phyloP scores from a whole-genome alignment of 1,139 yeast genomes.

The Lodderomyces parapsilosis region DNA sequence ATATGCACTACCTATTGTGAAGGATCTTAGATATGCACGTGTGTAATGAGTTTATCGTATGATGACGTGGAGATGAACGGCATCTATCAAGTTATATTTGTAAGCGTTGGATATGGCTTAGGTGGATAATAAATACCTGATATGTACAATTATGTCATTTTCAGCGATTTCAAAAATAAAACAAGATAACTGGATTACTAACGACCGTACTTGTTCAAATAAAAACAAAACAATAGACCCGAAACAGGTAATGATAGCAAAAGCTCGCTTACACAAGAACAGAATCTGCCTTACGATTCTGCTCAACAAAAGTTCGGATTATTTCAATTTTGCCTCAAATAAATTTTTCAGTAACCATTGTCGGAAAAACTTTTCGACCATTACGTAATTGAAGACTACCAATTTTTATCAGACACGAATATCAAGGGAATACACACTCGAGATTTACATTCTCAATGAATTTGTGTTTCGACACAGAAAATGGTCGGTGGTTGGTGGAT shows the following conservation, averaged over 20 bases:
- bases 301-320: background rate
- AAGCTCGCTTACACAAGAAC: background rate
- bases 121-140: background rate
- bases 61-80: background rate
- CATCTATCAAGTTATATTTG: background rate
- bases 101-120: background rate
- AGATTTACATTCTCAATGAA: too few relatives aligned
- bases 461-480: too few relatives aligned
- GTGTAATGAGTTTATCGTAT: background rate
- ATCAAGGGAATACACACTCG: too few relatives aligned
- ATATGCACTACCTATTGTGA: background rate
- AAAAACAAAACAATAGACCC: background rate
- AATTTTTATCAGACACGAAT: too few relatives aligned
- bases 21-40: too few relatives aligned
- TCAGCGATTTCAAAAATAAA: background rate
- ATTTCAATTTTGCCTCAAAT: background rate
- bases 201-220: background rate
- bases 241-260: background rate
- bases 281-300: background rate
- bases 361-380: background rate
- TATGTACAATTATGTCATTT: conserved; percentile 1
- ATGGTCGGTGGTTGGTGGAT: too few relatives aligned
- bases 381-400: conserved; percentile 1
- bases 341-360: background rate
- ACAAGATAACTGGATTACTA: background rate